Evolutionary conservation across 2,329 filamentous ascomycete species (phyloP), one percentile per base, ranked within the genome.

Genomic region (Talaromyces sp.): DNA sequence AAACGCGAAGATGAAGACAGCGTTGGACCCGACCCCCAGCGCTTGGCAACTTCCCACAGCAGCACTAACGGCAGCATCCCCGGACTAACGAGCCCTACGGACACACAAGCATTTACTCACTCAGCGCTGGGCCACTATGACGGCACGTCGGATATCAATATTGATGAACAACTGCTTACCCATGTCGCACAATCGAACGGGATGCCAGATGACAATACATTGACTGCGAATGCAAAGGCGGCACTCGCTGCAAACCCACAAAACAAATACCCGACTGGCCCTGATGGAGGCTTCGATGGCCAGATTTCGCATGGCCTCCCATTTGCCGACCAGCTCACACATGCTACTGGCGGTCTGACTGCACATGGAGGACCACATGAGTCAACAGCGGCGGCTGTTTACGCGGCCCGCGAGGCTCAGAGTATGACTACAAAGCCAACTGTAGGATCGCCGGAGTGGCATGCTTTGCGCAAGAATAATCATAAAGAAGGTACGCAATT

Each of bases 401-500:
- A 84, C 62, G 82, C 84, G 64, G 80, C 82, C 52, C 79, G 84
- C 37, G 83, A 83, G 68, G 82, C 79, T 16, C 82, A 82, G 69
- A 77, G 81, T 69, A 77, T 84, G 73, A 76, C 82, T 63, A 80
- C 84, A 65, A 98, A 97, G 78, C 93, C 93, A 8, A 87, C 89
- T 7, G 95, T 98, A n/a, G 95, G 95, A 2, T 95, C 93, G 1
- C 92, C 96, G 62, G 94, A 98, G 78, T 99, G 95, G 95, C 95
- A 99, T 77, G 96, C 96, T 77, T 89, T 96, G 72, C 88, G 95
- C 67, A 95, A 96, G 76, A 94, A 98, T 73, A 99, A 98, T 69
- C 95, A 99, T 81, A 99, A 99, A 86, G 94, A 98, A 84, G 95
- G 94, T 95, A 80, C 74, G 85, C 76, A 43, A 35, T n/a, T 47